phyloP scores from a whole-genome alignment of 768 basidiomycete species.

The Filobasidium wieringae region DNA sequence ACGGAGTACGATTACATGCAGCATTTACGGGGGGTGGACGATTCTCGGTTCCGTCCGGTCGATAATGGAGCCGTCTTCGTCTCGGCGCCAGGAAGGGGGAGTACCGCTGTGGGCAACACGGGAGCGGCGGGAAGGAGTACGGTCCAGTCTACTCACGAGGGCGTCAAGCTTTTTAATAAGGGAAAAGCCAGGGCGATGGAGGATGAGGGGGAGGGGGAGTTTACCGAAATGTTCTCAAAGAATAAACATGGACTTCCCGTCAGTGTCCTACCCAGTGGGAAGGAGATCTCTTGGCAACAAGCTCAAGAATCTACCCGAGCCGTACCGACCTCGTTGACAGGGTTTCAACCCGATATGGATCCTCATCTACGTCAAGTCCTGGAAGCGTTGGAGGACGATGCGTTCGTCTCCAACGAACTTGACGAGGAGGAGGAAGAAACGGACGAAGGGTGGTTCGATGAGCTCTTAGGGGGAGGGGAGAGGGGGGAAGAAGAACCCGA shows the following conservation, averaged over 20 bases:
- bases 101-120: background rate
- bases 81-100: constrained; percentile 15
- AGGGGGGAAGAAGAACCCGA: constrained; percentile 49
- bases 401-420: constrained; percentile 59
- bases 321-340: constrained; percentile 68
- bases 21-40: constrained; percentile 69
- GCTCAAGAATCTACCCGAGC: constrained; percentile 51
- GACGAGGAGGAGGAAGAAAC: constrained; percentile 41
- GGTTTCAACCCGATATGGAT: constrained; percentile 92
- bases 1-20: constrained; percentile 97
- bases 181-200: constrained; percentile 5
- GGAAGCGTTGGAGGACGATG: constrained; percentile 91
- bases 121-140: background rate
- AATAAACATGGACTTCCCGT: constrained; percentile 5
- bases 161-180: constrained; percentile 23
- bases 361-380: constrained; percentile 83
- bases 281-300: constrained; percentile 51
- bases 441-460: constrained; percentile 61
- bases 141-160: background rate
- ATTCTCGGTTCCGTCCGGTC: too few relatives aligned
- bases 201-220: constrained; percentile 4
- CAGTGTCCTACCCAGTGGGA: constrained; percentile 44
- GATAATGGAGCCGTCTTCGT: constrained; percentile 56
- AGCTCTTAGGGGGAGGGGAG: constrained; percentile 62
- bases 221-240: background rate